Evolutionary conservation across 352 stramenopile species (phyloP).

Genomic region (Pythium pyrilobum): DNA sequence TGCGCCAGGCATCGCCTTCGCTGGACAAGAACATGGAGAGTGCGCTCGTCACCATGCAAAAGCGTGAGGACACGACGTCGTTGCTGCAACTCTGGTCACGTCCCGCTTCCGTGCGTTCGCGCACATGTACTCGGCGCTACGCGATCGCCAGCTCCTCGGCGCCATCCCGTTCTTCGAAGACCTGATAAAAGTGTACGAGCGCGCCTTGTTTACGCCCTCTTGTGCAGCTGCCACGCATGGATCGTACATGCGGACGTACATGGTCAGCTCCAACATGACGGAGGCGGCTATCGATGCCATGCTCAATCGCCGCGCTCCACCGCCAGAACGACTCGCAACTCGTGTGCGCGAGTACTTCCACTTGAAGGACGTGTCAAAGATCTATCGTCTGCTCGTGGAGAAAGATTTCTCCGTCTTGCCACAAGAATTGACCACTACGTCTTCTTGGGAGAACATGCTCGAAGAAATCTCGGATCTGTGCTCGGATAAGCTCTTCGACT

Average conservation of each 20-base stretch:
- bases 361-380: background rate
- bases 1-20: too few relatives aligned
- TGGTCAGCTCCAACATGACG: conserved; percentile 23
- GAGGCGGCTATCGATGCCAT: conserved; percentile 19
- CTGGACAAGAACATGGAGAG: too few relatives aligned
- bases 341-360: background rate
- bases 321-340: background rate
- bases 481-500: background rate
- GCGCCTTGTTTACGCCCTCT: background rate
- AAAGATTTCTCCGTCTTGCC: background rate
- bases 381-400: background rate
- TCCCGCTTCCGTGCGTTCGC: conserved; percentile 23
- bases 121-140: conserved; percentile 23
- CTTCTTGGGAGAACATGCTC: background rate
- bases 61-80: too few relatives aligned
- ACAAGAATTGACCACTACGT: background rate
- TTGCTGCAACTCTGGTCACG: conserved; percentile 18
- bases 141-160: conserved; percentile 7
- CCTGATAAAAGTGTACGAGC: background rate
- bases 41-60: too few relatives aligned
- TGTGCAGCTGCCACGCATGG: background rate
- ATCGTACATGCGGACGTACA: conserved; percentile 18
- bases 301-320: background rate
- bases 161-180: too few relatives aligned
- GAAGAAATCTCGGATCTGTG: background rate